A percentile compares a stretch with the other conserved stretches of the same genome.
phyloP scores from a whole-genome alignment of 106 monocot genomes.

The Narthecium ossifragum region DNA sequence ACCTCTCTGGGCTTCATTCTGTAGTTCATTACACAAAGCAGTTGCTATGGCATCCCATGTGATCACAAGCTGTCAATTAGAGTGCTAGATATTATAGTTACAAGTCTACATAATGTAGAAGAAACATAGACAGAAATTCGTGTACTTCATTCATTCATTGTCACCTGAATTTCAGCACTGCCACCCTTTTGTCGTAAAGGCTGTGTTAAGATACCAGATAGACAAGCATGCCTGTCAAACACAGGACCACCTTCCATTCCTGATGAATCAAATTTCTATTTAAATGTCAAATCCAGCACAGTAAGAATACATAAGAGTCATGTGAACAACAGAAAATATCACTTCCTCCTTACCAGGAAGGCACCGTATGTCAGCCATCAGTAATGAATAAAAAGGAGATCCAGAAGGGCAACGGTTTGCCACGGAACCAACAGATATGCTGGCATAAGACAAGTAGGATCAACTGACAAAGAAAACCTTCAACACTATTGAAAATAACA shows the following conservation, averaged over 20 bases:
- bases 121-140: too few relatives aligned
- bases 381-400: slow-evolving; percentile 37
- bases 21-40: slow-evolving; percentile 17
- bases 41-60: slow-evolving; percentile 73
- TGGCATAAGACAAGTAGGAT: slow-evolving; percentile 30
- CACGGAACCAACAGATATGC: slow-evolving; percentile 67
- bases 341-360: slow-evolving; percentile 71
- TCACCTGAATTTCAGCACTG: slow-evolving; percentile 81
- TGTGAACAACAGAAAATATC: background rate
- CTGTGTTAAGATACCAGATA: slow-evolving; percentile 58
- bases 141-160: too few relatives aligned
- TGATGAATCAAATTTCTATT: slow-evolving; percentile 13
- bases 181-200: slow-evolving; percentile 64
- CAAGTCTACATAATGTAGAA: background rate
- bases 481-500: too few relatives aligned
- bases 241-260: slow-evolving; percentile 94
- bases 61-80: slow-evolving; percentile 56
- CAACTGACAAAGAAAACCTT: too few relatives aligned
- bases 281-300: too few relatives aligned
- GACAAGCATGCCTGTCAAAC: slow-evolving; percentile 54
- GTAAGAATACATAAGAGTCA: too few relatives aligned
- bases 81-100: background rate
- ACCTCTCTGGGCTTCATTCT: slow-evolving; percentile 13
- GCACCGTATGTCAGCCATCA: slow-evolving; percentile 77
- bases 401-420: slow-evolving; percentile 54